phyloP scores from a whole-genome alignment of 768 basidiomycete genomes.

The Neoboletus brunneissimus region DNA sequence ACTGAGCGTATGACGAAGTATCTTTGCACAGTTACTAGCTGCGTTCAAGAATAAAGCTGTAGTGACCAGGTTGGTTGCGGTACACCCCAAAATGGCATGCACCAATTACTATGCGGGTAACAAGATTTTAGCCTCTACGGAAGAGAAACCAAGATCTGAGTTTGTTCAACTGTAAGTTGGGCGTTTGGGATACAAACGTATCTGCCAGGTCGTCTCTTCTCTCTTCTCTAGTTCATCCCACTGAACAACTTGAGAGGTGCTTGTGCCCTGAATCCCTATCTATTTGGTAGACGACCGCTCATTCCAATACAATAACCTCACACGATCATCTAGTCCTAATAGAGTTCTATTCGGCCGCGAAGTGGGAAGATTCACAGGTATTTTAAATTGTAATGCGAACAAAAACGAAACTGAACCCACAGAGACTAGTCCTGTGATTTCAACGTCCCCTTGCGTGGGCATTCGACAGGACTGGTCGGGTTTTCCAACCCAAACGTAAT shows the following conservation, averaged over 20 bases:
- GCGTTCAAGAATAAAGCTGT: background rate
- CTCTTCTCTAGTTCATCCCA: background rate
- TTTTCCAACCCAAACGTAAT: background rate
- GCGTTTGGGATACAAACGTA: background rate
- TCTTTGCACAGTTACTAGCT: background rate
- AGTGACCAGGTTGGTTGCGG: background rate
- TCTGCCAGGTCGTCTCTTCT: background rate
- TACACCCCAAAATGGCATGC: slow-evolving; percentile 1
- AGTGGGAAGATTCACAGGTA: slow-evolving; percentile 1
- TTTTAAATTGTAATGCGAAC: background rate
- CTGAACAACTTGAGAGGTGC: background rate
- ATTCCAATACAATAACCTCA: background rate
- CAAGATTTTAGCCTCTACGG: background rate
- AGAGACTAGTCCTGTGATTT: background rate
- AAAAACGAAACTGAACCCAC: background rate
- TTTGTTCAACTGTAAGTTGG: background rate
- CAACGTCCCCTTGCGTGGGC: background rate
- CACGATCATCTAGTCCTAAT: background rate
- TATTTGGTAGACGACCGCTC: background rate
- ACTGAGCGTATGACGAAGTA: background rate
- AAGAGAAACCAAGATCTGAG: too few relatives aligned
- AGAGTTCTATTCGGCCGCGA: background rate
- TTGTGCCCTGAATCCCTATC: background rate
- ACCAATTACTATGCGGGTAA: background rate
- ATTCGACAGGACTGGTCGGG: background rate